Percentiles rank a stretch among this genome's conserved stretches.
Conservation (phyloP, 2,329 filamentous ascomycete species). For the Diaporthe batatas region DNA sequence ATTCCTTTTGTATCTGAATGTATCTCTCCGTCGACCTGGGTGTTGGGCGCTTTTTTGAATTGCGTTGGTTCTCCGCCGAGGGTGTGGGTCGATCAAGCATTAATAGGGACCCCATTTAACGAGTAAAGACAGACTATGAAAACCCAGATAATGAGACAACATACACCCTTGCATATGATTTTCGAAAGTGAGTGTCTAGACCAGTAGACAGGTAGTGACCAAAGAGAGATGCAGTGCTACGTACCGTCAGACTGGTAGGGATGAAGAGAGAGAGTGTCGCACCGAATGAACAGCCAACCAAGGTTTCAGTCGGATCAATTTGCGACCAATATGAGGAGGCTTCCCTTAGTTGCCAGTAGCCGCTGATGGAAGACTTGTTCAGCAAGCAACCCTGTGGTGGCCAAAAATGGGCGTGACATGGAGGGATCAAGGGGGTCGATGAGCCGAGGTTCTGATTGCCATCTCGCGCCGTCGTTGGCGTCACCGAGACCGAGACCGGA, state of each 20-base stretch:
- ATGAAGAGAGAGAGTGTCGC: neutral
- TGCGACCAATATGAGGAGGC: neutral
- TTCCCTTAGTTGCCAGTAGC: neutral
- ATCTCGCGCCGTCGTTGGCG: constrained; percentile 19
- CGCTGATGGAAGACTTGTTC: neutral
- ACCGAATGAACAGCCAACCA: neutral
- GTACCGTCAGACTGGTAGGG: too few relatives aligned
- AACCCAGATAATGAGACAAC: neutral
- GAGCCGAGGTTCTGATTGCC: constrained; percentile 25
- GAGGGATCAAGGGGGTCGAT: constrained; percentile 27
- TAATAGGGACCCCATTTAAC: constrained; percentile 12
- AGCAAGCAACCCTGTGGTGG: neutral
- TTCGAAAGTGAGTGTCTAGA: neutral
- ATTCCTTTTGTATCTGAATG: neutral
- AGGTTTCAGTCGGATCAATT: neutral
- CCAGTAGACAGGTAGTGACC: too few relatives aligned
- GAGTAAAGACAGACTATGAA: neutral
- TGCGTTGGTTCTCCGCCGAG: neutral
- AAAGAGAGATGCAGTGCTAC: neutral
- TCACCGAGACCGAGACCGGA: constrained; percentile 34
- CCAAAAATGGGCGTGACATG: neutral
- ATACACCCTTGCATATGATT: neutral
- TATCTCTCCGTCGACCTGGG: constrained; percentile 1
- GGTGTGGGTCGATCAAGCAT: neutral
- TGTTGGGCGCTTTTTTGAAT: constrained; percentile 13